Evolutionary conservation across 177 flowering plant species (phyloP), one percentile per base, ranked within the genome.

Genomic region (Vitis hybrid): DNA sequence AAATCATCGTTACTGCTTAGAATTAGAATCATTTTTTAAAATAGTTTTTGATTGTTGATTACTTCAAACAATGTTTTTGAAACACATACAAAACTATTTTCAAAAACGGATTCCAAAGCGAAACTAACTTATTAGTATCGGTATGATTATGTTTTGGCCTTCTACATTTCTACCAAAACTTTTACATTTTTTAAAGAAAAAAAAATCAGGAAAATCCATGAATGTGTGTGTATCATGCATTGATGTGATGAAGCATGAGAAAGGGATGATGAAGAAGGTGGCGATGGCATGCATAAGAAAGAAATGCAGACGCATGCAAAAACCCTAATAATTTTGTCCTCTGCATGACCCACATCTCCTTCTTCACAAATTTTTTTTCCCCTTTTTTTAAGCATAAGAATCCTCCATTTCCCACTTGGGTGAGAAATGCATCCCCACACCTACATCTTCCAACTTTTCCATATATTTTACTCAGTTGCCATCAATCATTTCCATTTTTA

Each of bases 251-350:
- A 26, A 26, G 29, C 0, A 26, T 26, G 29, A 0, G 29, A 26
- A 3, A 26, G 29, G 29, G 29, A 0, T 26, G 29, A 26, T 26
- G 29, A 26, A 26, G 29, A 26, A 26, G 29, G 29, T 26, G 29
- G 3, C 0, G 56, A 53, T 53, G 56, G 18, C 56, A 53, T 53
- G 52, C 7, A 39, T 39, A 39, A 39, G 45, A 39, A 15, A 54
- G 52, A 63, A 70, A 10, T 12, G 53, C 49, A 48, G 69, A 49
- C 67, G 72, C 72, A 73, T 73, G 72, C 76, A 55, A 20, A 50
- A 22, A 15, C 61, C 11, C 51, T 70, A 50, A 70, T 75, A 45
- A 75, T 70, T 70, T 14, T 75, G 75, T 73, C 71, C 39, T 62
- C 62, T 34, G 61, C 66, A 14, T 39, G 57, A 66, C 59, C 9